phyloP scores from a whole-genome alignment of 1,284 basidiomycete genomes.

The Ganoderma sinense region DNA sequence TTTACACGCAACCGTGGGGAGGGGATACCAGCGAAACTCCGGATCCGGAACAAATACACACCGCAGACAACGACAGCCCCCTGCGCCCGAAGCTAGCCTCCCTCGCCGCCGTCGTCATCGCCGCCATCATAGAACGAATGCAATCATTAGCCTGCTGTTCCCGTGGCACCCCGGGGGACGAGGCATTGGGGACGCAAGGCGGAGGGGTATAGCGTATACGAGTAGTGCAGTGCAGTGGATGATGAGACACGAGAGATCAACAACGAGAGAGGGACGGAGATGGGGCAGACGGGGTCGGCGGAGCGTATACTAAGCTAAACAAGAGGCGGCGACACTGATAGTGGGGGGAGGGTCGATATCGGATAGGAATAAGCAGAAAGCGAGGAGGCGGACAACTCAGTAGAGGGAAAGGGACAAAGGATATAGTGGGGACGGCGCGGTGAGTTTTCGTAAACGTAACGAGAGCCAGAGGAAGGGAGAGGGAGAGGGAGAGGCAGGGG shows the following conservation, averaged over 20 bases:
- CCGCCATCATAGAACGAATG: neutral
- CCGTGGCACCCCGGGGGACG: neutral
- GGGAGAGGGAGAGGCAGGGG: neutral
- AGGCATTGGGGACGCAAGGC: conserved; percentile 6
- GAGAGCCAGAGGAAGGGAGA: conserved; percentile 1
- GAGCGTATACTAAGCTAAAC: neutral
- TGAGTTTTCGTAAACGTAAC: conserved; percentile 7
- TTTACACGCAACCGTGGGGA: conserved; percentile 11
- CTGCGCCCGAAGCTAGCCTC: neutral
- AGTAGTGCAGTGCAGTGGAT: neutral
- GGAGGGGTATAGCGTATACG: conserved; percentile 11
- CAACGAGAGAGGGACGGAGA: neutral
- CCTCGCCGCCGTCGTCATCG: neutral
- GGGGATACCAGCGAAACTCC: neutral
- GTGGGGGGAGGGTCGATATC: neutral
- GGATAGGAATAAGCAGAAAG: conserved; percentile 7
- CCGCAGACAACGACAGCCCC: conserved; percentile 7
- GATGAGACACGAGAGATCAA: conserved; percentile 1
- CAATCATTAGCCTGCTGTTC: conserved; percentile 5
- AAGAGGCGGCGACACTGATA: neutral
- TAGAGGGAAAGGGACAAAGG: neutral
- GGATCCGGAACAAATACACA: conserved; percentile 9
- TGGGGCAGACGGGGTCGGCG: neutral
- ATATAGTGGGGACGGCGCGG: conserved; percentile 4
- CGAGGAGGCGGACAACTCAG: neutral